phyloP scores from a whole-genome alignment of 1,284 basidiomycete genomes.

The Chondrostereum purpureum region DNA sequence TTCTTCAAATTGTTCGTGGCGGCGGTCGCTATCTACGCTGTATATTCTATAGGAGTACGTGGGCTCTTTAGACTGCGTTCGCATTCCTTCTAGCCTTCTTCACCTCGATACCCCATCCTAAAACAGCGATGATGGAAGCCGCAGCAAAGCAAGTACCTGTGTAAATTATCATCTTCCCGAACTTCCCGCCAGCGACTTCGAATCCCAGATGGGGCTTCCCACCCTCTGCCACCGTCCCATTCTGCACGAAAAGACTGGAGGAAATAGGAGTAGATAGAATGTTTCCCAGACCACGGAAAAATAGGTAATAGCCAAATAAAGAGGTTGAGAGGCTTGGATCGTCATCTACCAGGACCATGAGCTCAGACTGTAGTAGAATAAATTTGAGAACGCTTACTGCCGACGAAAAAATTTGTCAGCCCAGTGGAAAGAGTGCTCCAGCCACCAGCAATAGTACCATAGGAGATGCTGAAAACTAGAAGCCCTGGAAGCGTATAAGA shows the following conservation, averaged over 20 bases:
- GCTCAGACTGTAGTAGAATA: not conserved
- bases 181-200: constrained; percentile 26
- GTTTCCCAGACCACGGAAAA: constrained; percentile 34
- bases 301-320: constrained; percentile 29
- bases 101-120: constrained; percentile 20
- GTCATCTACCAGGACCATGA: constrained; percentile 21
- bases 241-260: constrained; percentile 18
- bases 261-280: constrained; percentile 36
- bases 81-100: too few species aligned
- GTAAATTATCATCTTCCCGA: constrained; percentile 28
- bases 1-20: too few species aligned
- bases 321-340: constrained; percentile 27
- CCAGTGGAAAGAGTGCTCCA: constrained; percentile 31
- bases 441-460: constrained; percentile 29
- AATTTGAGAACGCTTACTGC: constrained; percentile 14
- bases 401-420: constrained; percentile 24
- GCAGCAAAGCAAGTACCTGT: constrained; percentile 30
- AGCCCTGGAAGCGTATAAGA: constrained; percentile 27
- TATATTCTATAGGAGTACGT: too few species aligned
- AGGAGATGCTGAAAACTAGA: constrained; percentile 26
- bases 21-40: too few species aligned
- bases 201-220: constrained; percentile 18
- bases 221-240: not conserved
- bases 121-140: constrained; percentile 21
- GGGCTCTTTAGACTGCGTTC: too few species aligned